phyloP scores from a whole-genome alignment of 768 basidiomycete species.

The Boletus patriciae region DNA sequence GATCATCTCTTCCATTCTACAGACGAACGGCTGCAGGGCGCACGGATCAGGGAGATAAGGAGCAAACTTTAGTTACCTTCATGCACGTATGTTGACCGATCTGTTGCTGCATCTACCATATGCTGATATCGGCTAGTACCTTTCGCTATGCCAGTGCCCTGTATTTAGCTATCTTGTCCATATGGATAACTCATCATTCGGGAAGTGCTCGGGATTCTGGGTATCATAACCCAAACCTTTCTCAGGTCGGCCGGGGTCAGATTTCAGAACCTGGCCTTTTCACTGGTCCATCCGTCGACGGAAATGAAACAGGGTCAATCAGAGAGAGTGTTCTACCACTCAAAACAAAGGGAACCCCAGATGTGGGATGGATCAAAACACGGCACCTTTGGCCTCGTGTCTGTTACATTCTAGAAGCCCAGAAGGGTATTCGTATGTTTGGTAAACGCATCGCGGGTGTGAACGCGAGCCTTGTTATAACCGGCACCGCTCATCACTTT shows the following conservation, averaged over 20 bases:
- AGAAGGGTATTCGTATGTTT: not conserved
- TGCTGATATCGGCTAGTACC: not conserved
- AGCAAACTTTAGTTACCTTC: slow-evolving; percentile 37
- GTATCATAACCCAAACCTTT: not conserved
- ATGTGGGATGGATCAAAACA: slow-evolving; percentile 7
- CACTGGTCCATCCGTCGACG: not conserved
- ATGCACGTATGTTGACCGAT: not conserved
- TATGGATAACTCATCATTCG: not conserved
- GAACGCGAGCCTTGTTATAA: not conserved
- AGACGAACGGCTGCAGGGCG: slow-evolving; percentile 48
- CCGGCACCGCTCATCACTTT: slow-evolving; percentile 10
- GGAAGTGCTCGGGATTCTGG: not conserved
- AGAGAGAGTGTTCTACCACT: not conserved
- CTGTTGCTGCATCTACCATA: not conserved
- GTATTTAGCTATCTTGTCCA: not conserved
- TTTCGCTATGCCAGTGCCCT: not conserved
- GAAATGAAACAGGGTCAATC: slow-evolving; percentile 7
- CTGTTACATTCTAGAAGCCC: slow-evolving; percentile 4
- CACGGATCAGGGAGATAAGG: slow-evolving; percentile 40
- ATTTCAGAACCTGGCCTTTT: not conserved
- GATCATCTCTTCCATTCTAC: slow-evolving; percentile 7
- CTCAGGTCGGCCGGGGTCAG: not conserved
- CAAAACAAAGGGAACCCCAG: slow-evolving; percentile 21
- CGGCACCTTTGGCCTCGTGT: slow-evolving; percentile 9
- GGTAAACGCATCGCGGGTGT: slow-evolving; percentile 13